Evolutionary conservation across 2,329 filamentous ascomycete species (phyloP).

Genomic region (Elsinoe fawcettii): DNA sequence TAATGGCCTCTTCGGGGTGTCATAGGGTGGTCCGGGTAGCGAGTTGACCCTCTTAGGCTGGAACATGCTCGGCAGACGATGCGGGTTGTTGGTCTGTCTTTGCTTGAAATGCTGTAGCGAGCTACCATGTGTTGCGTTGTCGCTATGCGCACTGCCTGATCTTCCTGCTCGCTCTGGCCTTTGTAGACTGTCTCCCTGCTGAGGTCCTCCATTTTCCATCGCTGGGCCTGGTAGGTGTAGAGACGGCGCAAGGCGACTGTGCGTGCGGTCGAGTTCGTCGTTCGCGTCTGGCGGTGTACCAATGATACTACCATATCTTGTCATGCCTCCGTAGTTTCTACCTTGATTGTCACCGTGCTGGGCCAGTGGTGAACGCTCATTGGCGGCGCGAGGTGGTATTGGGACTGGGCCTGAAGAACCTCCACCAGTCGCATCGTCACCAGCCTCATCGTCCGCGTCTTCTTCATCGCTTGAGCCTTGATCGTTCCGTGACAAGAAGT

Average conservation of each 20-base stretch:
- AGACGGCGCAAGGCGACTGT: constrained; percentile 35
- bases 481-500: constrained; percentile 33
- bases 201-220: constrained; percentile 31
- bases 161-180: not conserved
- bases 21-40: constrained; percentile 23
- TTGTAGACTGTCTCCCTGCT: not conserved
- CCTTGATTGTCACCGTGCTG: not conserved
- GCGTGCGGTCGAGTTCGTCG: constrained; percentile 12
- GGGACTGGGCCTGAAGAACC: not conserved
- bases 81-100: not conserved
- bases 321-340: constrained; percentile 27
- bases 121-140: not conserved
- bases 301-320: constrained; percentile 57
- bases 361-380: not conserved
- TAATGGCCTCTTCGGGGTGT: constrained; percentile 28
- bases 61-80: constrained; percentile 22
- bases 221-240: constrained; percentile 58
- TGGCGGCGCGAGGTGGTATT: not conserved
- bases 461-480: not conserved
- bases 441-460: constrained; percentile 11
- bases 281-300: constrained; percentile 41
- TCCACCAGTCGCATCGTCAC: not conserved
- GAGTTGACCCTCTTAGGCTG: constrained; percentile 37
- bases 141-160: not conserved
- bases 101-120: constrained; percentile 7